Base-by-base conservation (phyloP, 1,284 basidiomycete genomes). In the Flammula alnicola region DNA sequence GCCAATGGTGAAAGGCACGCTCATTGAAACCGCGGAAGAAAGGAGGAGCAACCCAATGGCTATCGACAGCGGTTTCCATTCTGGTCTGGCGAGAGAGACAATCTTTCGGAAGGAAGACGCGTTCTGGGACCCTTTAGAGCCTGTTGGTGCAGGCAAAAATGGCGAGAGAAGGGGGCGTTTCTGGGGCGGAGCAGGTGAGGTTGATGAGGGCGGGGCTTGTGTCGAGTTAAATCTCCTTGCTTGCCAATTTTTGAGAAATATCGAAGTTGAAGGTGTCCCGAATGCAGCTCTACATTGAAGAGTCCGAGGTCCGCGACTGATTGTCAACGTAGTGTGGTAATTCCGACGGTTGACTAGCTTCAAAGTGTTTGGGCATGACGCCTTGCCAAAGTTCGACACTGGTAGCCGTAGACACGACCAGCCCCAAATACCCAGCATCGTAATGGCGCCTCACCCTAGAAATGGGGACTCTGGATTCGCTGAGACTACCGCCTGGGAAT, bases 1-100 rank as follows among this genome's bases (percentile, higher is more conserved):
- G 19, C 94, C 95, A 59, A 96, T 87, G 0, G 93, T 92, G 60
- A 96, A 83, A 0, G 95, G 95, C 8, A 97, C 81, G 53, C 88
- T 88, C 83, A 98, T 91, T 7, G 93, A 91, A 10, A 99, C 93
- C 3, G 81, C 70, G 3, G 86, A 88, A 0, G 89, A 91, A 12
- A 87, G 73, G 22, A 88, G 62, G 11, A 88, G 71, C 37, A 86
- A 67, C 1, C 74, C 88, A 44, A 94, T 75, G 6, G 93, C 93
- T 23, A 84, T 76, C 0, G 78, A 59, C 3, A 96, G 75, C 2
- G 87, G 83, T 58, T 83, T 88, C 58, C 74, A 77, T 70, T 96
- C 94, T 0, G 92, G 88, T 57, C 75, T 83, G 0, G 93, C 92
- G 20, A 97, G 81, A 2, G 84, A 69, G 7, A 87, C 58, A 22